Evolutionary conservation across 2,329 filamentous ascomycete species (phyloP).

Genomic region (Fusarium euwallaceae): DNA sequence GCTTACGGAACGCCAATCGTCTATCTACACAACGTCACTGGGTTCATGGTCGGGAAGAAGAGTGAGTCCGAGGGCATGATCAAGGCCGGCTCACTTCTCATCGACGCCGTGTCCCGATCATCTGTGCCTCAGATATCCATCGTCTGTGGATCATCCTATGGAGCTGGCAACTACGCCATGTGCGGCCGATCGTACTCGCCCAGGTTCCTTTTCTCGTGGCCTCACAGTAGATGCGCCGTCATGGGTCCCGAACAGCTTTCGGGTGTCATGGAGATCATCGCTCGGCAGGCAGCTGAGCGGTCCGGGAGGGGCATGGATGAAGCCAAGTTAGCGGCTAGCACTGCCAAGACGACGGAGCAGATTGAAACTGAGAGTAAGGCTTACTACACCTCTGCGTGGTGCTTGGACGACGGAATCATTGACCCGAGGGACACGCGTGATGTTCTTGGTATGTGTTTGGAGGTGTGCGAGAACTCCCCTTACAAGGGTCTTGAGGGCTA

Average conservation of each 20-base stretch:
- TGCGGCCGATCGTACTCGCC: neutral
- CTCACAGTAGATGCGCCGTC: neutral
- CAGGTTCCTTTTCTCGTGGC: neutral
- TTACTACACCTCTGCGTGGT: neutral
- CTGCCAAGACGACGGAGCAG: neutral
- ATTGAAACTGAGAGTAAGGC: neutral
- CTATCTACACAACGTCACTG: constrained; percentile 3
- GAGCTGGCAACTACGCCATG: neutral
- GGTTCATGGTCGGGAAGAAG: neutral
- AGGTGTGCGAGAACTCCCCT: neutral
- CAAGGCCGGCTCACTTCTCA: neutral
- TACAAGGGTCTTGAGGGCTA: neutral
- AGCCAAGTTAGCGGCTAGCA: neutral
- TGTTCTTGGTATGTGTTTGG: neutral
- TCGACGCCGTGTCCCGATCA: neutral
- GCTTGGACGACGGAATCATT: neutral
- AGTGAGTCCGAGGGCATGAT: neutral
- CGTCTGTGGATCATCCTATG: neutral
- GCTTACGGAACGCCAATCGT: neutral
- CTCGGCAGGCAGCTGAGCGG: neutral
- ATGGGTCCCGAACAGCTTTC: neutral
- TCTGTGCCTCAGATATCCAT: neutral
- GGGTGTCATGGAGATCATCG: neutral
- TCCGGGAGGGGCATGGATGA: neutral
- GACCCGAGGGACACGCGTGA: neutral